Base-by-base conservation (phyloP, 179 eudicot genomes). In the Corrigiola litoralis region DNA sequence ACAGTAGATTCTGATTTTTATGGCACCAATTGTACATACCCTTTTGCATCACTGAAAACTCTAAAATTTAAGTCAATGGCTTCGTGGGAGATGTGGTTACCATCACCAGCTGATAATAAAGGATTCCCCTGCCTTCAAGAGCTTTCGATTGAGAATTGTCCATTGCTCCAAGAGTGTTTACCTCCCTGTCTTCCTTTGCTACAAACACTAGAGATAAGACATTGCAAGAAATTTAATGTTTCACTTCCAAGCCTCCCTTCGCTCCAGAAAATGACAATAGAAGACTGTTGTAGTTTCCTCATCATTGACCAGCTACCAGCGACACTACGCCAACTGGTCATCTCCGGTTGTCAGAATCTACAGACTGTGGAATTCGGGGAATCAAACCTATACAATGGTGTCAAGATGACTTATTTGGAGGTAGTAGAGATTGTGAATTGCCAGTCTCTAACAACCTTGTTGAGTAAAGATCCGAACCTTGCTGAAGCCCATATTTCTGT, bases 31-130 rank as follows among this genome's bases (percentile, higher is more conserved):
- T 44, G 53, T 61, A 25, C 53, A 18, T 5, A 18, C 41, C 34
- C 66, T 5, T 61, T 61, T 45, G 53, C 66, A 7, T 10, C 66
- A 61, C 31, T 61, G 29, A 20, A 23, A 32, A 62, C 52, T 47
- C 20, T 62, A 31, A 31, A 5, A 3, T 62, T 62, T 20, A 32
- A 62, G 54, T 33, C 38, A 18, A 46, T 62, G 56, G 13, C 8
- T 32, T 29, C 56, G 9, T 62, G 66, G 55, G 55, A 62, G 55
- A 48, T 27, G 34, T 62, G 66, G 66, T 32, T 46, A 32, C 44
- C 20, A 6, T 14, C 66, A 46, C 20, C 33, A 11, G 41, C n/a
- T 45, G 21, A 45, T 14, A 13, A 12, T 1, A 20, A 6, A 2
- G 66, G 51, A 46, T 62, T 62, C 13, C 36, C 42, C 20, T 20